Conservation (phyloP, 345 rosid genomes). For the Populus ilicifolia region DNA sequence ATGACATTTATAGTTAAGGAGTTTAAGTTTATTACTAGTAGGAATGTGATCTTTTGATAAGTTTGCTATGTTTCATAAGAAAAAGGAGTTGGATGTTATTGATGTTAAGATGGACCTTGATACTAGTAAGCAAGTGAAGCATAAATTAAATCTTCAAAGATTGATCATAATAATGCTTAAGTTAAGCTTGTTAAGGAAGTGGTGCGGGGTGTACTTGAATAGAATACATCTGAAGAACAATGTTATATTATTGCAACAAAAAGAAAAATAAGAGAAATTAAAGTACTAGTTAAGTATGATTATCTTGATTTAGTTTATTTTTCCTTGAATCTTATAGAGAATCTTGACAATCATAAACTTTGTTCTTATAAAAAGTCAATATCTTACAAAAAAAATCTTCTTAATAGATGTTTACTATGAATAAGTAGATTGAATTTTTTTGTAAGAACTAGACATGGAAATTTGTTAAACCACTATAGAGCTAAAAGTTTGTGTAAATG, state of each 20-base stretch:
- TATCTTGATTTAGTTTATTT: no score
- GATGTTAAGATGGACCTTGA: background rate
- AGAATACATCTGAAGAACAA: no score
- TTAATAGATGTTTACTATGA: background rate
- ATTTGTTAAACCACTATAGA: background rate
- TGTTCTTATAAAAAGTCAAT: background rate
- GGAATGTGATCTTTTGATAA: no score
- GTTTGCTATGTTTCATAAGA: no score
- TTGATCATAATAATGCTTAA: background rate
- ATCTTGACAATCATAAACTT: background rate
- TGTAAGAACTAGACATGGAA: background rate
- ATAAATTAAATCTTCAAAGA: no score
- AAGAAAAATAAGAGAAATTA: no score
- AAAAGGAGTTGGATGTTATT: no score
- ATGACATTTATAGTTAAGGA: no score
- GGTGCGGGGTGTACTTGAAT: background rate
- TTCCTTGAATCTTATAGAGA: no score
- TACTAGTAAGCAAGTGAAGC: no score
- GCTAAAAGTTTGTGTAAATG: background rate
- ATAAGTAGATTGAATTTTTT: background rate
- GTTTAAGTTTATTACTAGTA: background rate
- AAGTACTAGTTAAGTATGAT: no score
- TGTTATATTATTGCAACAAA: no score
- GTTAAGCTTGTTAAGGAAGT: background rate
- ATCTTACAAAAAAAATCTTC: background rate